Evolutionary conservation across 2,329 filamentous ascomycete species (phyloP), one percentile per base, ranked within the genome.

Genomic region (Periconia digitata): DNA sequence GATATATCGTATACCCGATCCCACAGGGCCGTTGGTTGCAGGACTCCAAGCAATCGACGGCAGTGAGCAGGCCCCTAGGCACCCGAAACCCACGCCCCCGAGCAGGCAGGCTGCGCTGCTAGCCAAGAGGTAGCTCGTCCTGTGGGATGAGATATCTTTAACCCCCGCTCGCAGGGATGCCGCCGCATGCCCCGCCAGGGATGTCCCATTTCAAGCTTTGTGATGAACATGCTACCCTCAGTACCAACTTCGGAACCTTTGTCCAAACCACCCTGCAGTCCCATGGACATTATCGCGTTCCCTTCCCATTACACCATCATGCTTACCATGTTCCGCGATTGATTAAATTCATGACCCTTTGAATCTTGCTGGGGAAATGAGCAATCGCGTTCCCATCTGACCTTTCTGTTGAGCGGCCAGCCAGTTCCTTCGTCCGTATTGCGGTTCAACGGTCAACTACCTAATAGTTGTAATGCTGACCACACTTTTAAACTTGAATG

Each of bases 161-260:
- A 50, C 54, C 45, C 34, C 41, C 36, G 39, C 43, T 44, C 38
- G 47, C 45, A 54, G 49, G 54, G 51, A 35, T 46, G 20, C 8
- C 27, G 35, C 27, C 27, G 42, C 41, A 18, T 27, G 10, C 23
- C 35, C 36, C 27, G 40, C 36, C 35, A 46, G 46, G 47, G 46
- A 46, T 50, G 46, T 45, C 50, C 53, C 40, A 46, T 36, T 47
- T 37, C 48, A 58, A 58, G 55, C 53, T 55, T 58, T 56, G 27
- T 32, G 27, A 32, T 32, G 12, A 32, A 10, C 27, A 32, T 47
- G 34, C 32, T 40, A 27, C 46, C 27, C 23, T 40, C 34, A 10
- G 17, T 47, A 51, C 38, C 49, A 46, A 47, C 40, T 43, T 56
- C 54, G 55, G 58, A 49, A 55, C 18, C 47, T 58, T 58, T 38